These are phyloP conservation scores for Arthroderma uncinatum DNA, from an alignment of 2,329 filamentous ascomycete species.

Conservation along the genomic window DNA sequence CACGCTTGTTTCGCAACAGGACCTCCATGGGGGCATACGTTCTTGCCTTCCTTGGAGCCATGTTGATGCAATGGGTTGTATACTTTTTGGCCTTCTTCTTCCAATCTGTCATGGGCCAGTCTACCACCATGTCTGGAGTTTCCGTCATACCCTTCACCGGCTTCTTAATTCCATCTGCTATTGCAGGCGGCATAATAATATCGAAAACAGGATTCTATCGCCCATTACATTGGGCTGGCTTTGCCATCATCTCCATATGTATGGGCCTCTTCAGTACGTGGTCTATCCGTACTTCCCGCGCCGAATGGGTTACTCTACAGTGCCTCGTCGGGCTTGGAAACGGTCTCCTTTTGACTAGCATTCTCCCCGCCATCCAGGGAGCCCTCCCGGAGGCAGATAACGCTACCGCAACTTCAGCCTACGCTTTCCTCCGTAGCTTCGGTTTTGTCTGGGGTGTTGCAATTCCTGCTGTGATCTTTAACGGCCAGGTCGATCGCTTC, in stretches of 20 bases:
- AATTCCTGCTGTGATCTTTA: constrained; percentile 25
- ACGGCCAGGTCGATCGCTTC: constrained; percentile 15
- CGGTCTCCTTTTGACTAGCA: constrained; percentile 20
- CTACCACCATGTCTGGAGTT: constrained; percentile 25
- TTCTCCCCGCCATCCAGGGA: constrained; percentile 23
- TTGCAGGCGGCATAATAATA: constrained; percentile 24
- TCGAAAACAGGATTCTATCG: constrained; percentile 25
- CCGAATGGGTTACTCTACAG: constrained; percentile 23
- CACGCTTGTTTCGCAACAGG: constrained; percentile 35
- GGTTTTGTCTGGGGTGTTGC: constrained; percentile 24
- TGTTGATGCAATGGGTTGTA: constrained; percentile 28
- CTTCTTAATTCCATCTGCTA: constrained; percentile 19
- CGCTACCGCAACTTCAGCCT: constrained; percentile 20
- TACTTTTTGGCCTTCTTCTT: constrained; percentile 40
- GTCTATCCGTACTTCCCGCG: constrained; percentile 16
- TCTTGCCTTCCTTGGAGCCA: constrained; percentile 29
- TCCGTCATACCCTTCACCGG: constrained; percentile 22
- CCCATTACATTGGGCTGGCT: constrained; percentile 21
- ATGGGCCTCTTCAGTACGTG: constrained; percentile 22
- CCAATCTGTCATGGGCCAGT: constrained; percentile 29
- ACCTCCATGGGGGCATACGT: constrained; percentile 26
- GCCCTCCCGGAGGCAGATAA: constrained; percentile 20
- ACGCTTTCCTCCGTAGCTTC: constrained; percentile 23
- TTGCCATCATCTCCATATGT: constrained; percentile 19
- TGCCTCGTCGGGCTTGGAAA: constrained; percentile 19